Base-by-base conservation (phyloP, 148 eudicot genomes). In the Pharnaceum exiguum region DNA sequence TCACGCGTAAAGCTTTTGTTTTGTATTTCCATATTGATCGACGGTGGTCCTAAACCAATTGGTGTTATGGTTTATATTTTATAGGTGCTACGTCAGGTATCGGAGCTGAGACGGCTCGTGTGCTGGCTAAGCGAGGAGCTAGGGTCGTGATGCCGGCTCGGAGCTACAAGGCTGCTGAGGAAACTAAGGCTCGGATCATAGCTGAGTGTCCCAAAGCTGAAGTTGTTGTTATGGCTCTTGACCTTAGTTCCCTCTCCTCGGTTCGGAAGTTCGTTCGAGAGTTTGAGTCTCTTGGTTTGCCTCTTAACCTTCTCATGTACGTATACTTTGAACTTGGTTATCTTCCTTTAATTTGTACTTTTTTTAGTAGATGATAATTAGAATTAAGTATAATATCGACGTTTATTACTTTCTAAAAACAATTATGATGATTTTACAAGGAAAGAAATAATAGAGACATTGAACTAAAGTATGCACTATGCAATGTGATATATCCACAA, bases 71-170 rank as follows among this genome's bases (percentile, higher is more conserved):
- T 21, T 7, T 3, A 36, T 35, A 28, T 10, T 10, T 32, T 17
- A 39, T 10, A 87, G 95, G 98, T 21, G 98, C 95, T n/a, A 93
- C 96, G 50, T 93, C 96, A 4, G 98, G 98, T 16, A 93, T 93
- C 7, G 98, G 98, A 35, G 90, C 87, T 1, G 96, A 93, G 63
- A 85, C 98, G 61, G 98, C 98, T 5, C 68, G 90, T 13, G 95
- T 81, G 18, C 44, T 93, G 62, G 98, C 98, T 0, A 85, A 79
- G 79, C 75, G 86, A 10, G 95, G 98, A 2, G 90, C 81, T 0
- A 51, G 90, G 66, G 67, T 93, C 0, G 60, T 93, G 7, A 27
- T 93, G 2, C 96, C 98, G 43, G 95, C 83, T 29, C 74, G 98
- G 62, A 81, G 57, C 66, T 62, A 55, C 44, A 88, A 88, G 59